These are phyloP conservation scores for Pythium inflatum DNA, from an alignment of 352 stramenopile genomes.

Conservation along the genomic window DNA sequence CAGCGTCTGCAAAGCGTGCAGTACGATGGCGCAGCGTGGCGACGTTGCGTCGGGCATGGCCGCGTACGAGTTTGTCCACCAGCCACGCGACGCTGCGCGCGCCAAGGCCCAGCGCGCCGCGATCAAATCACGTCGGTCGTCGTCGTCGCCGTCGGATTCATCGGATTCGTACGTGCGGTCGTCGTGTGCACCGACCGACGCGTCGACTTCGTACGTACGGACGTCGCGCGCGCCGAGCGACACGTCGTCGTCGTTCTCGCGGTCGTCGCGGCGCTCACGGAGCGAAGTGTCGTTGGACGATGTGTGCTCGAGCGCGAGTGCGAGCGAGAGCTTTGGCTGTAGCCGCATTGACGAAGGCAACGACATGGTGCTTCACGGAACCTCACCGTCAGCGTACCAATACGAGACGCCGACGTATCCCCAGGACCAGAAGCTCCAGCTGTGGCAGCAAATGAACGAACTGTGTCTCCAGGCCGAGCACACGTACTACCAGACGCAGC, in stretches of 20 bases:
- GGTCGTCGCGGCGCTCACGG: neutral
- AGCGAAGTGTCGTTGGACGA: neutral
- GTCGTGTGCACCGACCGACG: neutral
- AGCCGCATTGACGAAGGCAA: neutral
- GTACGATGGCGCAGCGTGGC: no score
- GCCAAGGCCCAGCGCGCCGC: neutral
- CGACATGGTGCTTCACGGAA: neutral
- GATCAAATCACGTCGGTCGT: no score
- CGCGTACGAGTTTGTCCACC: no score
- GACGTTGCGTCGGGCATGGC: no score
- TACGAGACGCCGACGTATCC: neutral
- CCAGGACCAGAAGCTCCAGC: neutral
- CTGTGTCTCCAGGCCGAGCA: slow-evolving; percentile 8
- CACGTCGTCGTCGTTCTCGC: neutral
- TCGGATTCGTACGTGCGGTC: neutral
- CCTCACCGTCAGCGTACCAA: neutral
- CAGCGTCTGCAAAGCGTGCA: slow-evolving; percentile 6
- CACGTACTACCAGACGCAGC: neutral
- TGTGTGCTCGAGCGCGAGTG: neutral
- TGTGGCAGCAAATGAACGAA: slow-evolving; percentile 19
- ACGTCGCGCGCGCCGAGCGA: neutral
- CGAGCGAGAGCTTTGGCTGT: neutral
- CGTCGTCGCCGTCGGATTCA: no score
- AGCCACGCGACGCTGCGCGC: no score
- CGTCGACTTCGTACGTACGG: neutral